Conservation (phyloP, 139 green algal genomes). For the Eudorina sp. region DNA sequence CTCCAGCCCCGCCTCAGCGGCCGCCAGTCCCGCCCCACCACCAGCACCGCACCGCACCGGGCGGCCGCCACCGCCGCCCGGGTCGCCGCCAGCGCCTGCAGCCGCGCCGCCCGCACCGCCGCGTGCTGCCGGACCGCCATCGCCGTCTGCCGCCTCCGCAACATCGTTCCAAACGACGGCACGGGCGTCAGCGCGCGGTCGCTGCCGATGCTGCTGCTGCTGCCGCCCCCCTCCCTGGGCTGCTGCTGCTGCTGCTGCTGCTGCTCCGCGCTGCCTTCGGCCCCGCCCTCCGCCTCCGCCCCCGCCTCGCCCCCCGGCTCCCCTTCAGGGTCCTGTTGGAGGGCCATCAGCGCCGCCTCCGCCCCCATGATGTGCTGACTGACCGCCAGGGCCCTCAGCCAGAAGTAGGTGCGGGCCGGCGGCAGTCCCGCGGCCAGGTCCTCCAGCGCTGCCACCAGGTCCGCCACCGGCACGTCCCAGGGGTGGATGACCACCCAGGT, state of each 20-base stretch:
- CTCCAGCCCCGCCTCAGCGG: constrained; percentile 10
- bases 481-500: constrained; percentile 30
- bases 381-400: background rate
- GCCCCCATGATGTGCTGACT: constrained; percentile 19
- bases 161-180: background rate
- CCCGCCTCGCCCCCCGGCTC: background rate
- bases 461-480: constrained; percentile 5
- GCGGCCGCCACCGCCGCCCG: constrained; percentile 3
- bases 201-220: background rate
- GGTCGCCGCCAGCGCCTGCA: constrained; percentile 6
- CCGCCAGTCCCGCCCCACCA: constrained; percentile 32
- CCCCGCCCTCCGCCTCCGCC: background rate
- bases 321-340: background rate
- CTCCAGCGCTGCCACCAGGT: constrained; percentile 29
- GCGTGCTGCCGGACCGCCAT: background rate
- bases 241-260: background rate
- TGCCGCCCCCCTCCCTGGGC: background rate
- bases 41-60: constrained; percentile 25
- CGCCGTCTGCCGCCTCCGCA: background rate
- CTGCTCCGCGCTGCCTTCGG: background rate
- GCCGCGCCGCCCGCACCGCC: background rate
- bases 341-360: background rate
- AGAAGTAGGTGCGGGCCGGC: constrained; percentile 16
- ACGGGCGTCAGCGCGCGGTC: background rate
- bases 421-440: constrained; percentile 2